These are phyloP conservation scores for Colletotrichum shisoi DNA, from an alignment of 2,329 filamentous ascomycete genomes.

Conservation along the genomic window DNA sequence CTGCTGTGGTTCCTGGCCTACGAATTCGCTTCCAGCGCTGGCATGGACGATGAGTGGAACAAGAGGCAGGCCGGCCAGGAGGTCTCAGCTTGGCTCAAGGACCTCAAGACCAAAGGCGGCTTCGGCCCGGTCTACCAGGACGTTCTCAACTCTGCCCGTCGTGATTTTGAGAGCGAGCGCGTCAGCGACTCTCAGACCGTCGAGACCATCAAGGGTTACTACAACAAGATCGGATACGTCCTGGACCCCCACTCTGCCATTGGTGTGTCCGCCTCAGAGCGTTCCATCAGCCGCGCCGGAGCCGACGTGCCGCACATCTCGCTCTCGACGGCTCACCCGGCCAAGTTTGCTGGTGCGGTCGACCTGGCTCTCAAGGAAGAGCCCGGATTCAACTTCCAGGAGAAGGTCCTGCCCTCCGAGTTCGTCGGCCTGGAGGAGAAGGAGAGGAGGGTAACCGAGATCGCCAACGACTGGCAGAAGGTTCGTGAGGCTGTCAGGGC, in stretches of 20 bases:
- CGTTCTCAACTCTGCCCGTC: constrained; percentile 74
- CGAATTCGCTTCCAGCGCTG: constrained; percentile 67
- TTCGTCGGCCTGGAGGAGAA: constrained; percentile 80
- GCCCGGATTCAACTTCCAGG: constrained; percentile 76
- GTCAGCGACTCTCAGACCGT: constrained; percentile 73
- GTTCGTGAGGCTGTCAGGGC: constrained; percentile 78
- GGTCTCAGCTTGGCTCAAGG: constrained; percentile 78
- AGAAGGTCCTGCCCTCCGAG: constrained; percentile 79
- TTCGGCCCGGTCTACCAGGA: constrained; percentile 79
- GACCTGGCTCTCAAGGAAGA: constrained; percentile 77
- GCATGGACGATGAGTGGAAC: constrained; percentile 71
- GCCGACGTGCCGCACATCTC: constrained; percentile 74
- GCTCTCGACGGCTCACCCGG: constrained; percentile 92
- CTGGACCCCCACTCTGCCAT: constrained; percentile 94
- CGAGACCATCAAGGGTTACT: constrained; percentile 66
- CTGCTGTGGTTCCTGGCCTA: constrained; percentile 92
- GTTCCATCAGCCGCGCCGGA: constrained; percentile 67
- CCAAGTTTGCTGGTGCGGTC: constrained; percentile 90
- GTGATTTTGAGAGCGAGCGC: constrained; percentile 82
- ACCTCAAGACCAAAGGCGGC: constrained; percentile 81
- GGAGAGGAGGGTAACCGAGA: constrained; percentile 75
- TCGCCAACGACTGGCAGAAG: constrained; percentile 75
- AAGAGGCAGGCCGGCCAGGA: constrained; percentile 76
- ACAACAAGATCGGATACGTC: constrained; percentile 73
- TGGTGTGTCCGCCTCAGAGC: constrained; percentile 77